Conservation (phyloP, 2,329 filamentous ascomycete genomes). For the Talaromyces rugulosus region DNA sequence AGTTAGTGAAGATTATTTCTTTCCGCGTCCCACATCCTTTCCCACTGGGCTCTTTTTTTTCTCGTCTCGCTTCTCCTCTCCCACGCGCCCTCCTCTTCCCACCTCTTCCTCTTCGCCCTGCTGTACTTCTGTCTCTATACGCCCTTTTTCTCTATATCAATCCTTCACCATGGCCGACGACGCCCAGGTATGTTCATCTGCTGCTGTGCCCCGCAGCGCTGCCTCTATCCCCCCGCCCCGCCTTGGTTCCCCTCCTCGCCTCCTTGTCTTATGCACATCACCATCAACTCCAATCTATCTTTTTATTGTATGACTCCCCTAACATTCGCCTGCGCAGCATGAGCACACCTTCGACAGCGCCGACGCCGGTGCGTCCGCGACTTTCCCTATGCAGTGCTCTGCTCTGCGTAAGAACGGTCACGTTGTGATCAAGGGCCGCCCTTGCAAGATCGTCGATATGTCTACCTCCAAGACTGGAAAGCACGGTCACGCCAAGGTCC, state of each 20-base stretch:
- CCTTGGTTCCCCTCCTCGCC: conserved; percentile 16
- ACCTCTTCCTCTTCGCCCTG: conserved; percentile 5
- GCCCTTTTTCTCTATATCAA: conserved; percentile 14
- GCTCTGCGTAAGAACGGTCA: conserved; percentile 98
- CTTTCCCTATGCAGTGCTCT: conserved; percentile 98
- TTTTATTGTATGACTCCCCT: neutral
- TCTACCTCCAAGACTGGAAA: conserved; percentile 99
- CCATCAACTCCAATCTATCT: neutral
- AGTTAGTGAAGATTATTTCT: conserved; percentile 3
- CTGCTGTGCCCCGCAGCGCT: conserved; percentile 9
- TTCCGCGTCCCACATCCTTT: conserved; percentile 7
- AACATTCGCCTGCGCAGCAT: conserved; percentile 47
- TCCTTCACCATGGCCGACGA: conserved; percentile 62
- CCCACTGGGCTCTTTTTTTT: conserved; percentile 17
- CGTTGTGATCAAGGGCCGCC: conserved; percentile 97
- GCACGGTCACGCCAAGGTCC: conserved; percentile 99
- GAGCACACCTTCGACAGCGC: conserved; percentile 82
- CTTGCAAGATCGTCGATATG: conserved; percentile 99
- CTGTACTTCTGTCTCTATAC: conserved; percentile 3
- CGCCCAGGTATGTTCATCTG: conserved; percentile 53
- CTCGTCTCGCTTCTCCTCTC: conserved; percentile 13
- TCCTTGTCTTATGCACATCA: conserved; percentile 1
- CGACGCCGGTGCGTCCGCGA: conserved; percentile 92
- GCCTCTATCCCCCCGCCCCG: conserved; percentile 22
- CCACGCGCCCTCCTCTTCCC: conserved; percentile 11